Conservation (phyloP, 768 basidiomycete genomes). For the Lactarius akahatsu region DNA sequence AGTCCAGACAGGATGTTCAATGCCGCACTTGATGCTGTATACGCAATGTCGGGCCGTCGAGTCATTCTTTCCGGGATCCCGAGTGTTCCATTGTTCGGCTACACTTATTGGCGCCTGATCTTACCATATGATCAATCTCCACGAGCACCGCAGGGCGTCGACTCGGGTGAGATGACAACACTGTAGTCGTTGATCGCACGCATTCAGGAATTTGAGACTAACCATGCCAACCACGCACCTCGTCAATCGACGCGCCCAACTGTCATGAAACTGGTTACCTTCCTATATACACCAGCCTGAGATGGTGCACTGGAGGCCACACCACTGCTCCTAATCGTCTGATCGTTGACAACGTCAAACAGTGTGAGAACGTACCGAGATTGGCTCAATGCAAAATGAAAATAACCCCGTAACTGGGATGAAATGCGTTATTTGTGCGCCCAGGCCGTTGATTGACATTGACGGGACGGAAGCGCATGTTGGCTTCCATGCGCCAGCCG, state of each 20-base stretch:
- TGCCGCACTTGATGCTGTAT: background rate
- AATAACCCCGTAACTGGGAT: background rate
- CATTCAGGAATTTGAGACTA: background rate
- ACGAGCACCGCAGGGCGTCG: background rate
- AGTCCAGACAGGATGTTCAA: background rate
- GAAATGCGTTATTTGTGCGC: background rate
- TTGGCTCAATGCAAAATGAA: background rate
- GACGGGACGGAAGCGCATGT: background rate
- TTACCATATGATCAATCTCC: background rate
- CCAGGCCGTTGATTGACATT: background rate
- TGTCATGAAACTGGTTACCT: background rate
- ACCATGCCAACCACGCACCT: background rate
- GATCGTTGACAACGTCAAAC: background rate
- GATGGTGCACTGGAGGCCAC: background rate
- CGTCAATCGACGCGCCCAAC: background rate
- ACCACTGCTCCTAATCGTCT: background rate
- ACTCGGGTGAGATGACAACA: background rate
- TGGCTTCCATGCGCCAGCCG: background rate
- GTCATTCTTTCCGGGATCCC: background rate
- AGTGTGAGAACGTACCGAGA: background rate
- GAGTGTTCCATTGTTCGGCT: background rate
- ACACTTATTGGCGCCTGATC: background rate
- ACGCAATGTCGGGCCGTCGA: background rate
- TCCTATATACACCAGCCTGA: too few species aligned
- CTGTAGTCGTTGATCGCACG: background rate